phyloP scores from a whole-genome alignment of 2,329 filamentous ascomycete species.

The Neofusicoccum umdonicola region DNA sequence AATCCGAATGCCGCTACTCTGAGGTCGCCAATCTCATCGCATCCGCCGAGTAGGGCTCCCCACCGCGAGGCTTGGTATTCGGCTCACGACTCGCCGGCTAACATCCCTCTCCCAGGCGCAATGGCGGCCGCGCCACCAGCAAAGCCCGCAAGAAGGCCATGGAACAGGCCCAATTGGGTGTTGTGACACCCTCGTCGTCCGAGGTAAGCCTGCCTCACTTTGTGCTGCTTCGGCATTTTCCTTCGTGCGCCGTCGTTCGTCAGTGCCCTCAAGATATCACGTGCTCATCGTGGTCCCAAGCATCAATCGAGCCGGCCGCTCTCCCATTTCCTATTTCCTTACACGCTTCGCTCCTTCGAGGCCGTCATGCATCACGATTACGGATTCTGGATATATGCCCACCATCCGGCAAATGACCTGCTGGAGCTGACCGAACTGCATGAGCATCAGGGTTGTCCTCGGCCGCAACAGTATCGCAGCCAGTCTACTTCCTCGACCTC shows the following conservation, averaged over 20 bases:
- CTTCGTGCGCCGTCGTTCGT: neutral
- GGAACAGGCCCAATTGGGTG: slow-evolving; percentile 9
- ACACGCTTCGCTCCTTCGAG: slow-evolving; percentile 17
- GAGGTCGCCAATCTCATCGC: slow-evolving; percentile 70
- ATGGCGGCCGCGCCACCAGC: slow-evolving; percentile 16
- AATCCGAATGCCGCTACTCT: slow-evolving; percentile 73
- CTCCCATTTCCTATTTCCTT: slow-evolving; percentile 16
- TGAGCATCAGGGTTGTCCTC: slow-evolving; percentile 15
- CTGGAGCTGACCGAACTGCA: slow-evolving; percentile 17
- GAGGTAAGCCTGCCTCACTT: slow-evolving; percentile 5
- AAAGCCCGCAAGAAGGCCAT: slow-evolving; percentile 15
- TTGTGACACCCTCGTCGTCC: slow-evolving; percentile 15
- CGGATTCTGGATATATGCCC: slow-evolving; percentile 10
- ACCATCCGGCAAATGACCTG: slow-evolving; percentile 16
- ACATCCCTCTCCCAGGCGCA: slow-evolving; percentile 10
- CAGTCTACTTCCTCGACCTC: slow-evolving; percentile 35
- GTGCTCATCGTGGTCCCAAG: slow-evolving; percentile 16
- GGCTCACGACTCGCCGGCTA: slow-evolving; percentile 18
- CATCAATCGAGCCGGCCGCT: slow-evolving; percentile 15
- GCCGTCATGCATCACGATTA: slow-evolving; percentile 10
- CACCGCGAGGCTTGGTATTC: neutral
- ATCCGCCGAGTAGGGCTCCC: slow-evolving; percentile 56
- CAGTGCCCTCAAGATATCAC: slow-evolving; percentile 1
- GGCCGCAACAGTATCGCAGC: slow-evolving; percentile 19
- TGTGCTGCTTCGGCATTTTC: neutral